These are phyloP conservation scores for Allium cepa DNA, from an alignment of 106 monocot genomes.

Conservation along the genomic window DNA sequence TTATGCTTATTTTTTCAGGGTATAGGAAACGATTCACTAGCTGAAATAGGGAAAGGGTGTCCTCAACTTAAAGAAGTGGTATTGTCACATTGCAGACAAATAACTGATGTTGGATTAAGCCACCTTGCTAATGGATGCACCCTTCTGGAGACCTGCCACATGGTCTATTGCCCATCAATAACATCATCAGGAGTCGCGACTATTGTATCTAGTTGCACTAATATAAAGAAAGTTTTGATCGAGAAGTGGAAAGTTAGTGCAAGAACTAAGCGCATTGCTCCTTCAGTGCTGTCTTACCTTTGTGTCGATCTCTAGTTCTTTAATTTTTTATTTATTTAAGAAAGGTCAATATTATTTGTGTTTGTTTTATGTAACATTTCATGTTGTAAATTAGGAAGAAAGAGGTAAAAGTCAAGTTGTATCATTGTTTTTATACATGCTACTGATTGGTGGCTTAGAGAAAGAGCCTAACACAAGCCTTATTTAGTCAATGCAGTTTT, in stretches of 20 bases:
- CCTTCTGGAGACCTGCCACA: conserved; percentile 69
- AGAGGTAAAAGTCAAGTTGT: too few species aligned
- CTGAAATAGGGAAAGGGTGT: conserved; percentile 75
- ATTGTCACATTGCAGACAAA: conserved; percentile 62
- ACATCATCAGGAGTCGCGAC: conserved; percentile 84
- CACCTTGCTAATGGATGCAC: conserved; percentile 74
- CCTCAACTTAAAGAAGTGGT: conserved; percentile 63
- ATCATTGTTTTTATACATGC: too few species aligned
- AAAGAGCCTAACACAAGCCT: too few species aligned
- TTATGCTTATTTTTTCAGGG: conserved; percentile 27
- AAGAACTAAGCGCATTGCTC: conserved; percentile 63
- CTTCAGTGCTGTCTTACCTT: conserved; percentile 57
- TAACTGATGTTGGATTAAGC: conserved; percentile 71
- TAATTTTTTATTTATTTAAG: neutral
- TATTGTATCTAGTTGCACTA: conserved; percentile 56
- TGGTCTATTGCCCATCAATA: conserved; percentile 82
- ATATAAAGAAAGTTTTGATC: conserved; percentile 75
- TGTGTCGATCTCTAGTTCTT: conserved; percentile 57
- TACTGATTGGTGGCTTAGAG: too few species aligned
- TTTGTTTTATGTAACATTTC: too few species aligned
- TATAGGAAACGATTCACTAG: conserved; percentile 56
- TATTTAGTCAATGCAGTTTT: neutral
- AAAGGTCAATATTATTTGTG: too few species aligned
- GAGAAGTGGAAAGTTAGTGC: conserved; percentile 91
- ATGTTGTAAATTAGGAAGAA: too few species aligned